A percentile compares a stretch with the other conserved stretches of the same genome.
Conservation (phyloP, 257 asterid genomes). For the Solanum appendiculatum region DNA sequence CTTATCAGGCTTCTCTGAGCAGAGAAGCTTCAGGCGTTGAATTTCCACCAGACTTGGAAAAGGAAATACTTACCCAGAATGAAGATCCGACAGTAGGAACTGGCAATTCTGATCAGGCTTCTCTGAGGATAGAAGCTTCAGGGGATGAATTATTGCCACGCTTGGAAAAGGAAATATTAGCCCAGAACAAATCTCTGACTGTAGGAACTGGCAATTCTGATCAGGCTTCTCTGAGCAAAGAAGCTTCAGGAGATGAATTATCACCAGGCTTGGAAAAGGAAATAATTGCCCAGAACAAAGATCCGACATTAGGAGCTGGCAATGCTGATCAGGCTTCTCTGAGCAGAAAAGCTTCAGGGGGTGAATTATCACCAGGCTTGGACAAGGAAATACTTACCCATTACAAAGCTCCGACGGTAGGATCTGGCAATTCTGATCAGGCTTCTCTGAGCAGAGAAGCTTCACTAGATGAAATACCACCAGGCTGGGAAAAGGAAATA, state of each 20-base stretch:
- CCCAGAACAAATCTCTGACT: background rate
- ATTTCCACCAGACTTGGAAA: constrained; percentile 9
- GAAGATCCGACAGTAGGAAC: background rate
- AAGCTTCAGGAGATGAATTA: background rate
- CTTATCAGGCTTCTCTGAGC: background rate
- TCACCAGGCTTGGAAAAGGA: background rate
- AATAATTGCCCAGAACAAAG: background rate
- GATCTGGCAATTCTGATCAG: background rate
- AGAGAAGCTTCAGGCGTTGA: background rate
- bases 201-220: background rate
- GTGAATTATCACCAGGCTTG: background rate
- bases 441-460: background rate
- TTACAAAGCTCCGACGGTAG: background rate
- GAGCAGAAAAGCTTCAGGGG: background rate
- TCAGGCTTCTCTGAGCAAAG: background rate
- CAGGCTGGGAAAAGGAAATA: background rate
- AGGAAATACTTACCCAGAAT: background rate
- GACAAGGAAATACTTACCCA: background rate
- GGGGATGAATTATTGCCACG: background rate
- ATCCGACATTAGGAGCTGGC: background rate
- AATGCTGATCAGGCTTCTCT: background rate
- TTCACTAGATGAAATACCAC: background rate
- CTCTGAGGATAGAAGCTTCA: background rate
- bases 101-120: background rate
- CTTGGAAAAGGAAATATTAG: background rate